A percentile compares a stretch with the other conserved stretches of the same genome.
These are phyloP conservation scores for Cucurbita ficifolia DNA, from an alignment of 306 rosid species.

Conservation along the genomic window DNA sequence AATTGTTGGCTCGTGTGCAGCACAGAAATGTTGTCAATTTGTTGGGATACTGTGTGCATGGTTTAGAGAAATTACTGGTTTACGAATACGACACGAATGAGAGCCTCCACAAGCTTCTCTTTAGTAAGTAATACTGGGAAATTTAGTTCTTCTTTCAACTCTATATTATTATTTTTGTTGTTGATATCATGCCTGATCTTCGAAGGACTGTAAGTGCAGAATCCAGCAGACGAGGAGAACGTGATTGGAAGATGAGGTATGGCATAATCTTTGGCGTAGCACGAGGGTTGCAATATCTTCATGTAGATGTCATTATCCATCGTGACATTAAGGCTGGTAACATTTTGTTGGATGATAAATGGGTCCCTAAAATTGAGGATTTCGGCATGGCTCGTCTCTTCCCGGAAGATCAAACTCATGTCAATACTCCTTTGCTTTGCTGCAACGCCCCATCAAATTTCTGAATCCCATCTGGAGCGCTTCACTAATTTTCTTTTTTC, in stretches of 20 bases:
- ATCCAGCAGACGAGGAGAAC: conserved; percentile 31
- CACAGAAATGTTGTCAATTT: conserved; percentile 84
- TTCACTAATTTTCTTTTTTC: neutral
- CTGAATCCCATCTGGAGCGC: neutral
- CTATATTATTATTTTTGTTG: neutral
- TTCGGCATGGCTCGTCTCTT: conserved; percentile 99
- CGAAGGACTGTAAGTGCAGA: conserved; percentile 21
- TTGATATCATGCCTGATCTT: neutral
- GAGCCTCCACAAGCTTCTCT: conserved; percentile 85
- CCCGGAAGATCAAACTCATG: conserved; percentile 84
- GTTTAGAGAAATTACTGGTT: conserved; percentile 68
- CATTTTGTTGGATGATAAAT: conserved; percentile 71
- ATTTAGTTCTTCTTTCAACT: neutral
- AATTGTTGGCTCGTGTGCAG: conserved; percentile 82
- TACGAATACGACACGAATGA: conserved; percentile 73
- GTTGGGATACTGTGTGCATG: conserved; percentile 73
- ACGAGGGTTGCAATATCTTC: conserved; percentile 80
- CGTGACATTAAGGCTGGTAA: conserved; percentile 91
- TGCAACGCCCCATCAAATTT: neutral
- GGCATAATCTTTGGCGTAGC: conserved; percentile 74
- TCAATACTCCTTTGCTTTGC: conserved; percentile 54
- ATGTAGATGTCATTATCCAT: conserved; percentile 87
- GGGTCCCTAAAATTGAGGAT: conserved; percentile 96
- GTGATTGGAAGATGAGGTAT: conserved; percentile 72
- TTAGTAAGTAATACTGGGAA: conserved; percentile 44